phyloP scores from a whole-genome alignment of 139 green algal genomes.

The Closterium sp. region DNA sequence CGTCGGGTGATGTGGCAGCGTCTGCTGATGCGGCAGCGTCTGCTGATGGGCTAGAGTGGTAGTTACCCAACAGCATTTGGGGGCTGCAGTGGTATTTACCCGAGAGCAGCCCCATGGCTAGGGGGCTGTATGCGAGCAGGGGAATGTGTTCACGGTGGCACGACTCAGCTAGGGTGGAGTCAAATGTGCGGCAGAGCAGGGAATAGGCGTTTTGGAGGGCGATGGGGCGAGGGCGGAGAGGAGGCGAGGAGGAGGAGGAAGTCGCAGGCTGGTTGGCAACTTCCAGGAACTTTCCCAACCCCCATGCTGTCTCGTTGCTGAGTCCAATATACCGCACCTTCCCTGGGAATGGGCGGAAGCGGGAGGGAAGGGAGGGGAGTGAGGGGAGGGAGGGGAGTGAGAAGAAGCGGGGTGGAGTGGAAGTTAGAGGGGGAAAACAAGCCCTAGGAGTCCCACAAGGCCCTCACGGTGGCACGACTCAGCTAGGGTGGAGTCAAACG shows the following conservation, averaged over 20 bases:
- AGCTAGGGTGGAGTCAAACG: slow-evolving; percentile 64
- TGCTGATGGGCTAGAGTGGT: slow-evolving; percentile 46
- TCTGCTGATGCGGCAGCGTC: too few species aligned
- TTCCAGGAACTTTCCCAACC: slow-evolving; percentile 62
- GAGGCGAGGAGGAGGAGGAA: slow-evolving; percentile 38
- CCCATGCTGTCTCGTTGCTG: slow-evolving; percentile 80
- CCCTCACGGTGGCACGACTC: slow-evolving; percentile 70
- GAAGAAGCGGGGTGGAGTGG: too few species aligned
- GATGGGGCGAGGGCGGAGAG: slow-evolving; percentile 53
- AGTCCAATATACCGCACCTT: slow-evolving; percentile 83
- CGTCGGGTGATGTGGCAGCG: too few species aligned
- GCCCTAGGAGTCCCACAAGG: too few species aligned
- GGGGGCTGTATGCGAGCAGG: slow-evolving; percentile 52
- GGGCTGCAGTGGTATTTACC: slow-evolving; percentile 69
- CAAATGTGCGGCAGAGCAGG: slow-evolving; percentile 61
- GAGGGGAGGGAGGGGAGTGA: too few species aligned
- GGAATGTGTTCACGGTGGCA: slow-evolving; percentile 58
- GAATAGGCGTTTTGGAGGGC: slow-evolving; percentile 82
- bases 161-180: slow-evolving; percentile 65
- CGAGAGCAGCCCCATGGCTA: slow-evolving; percentile 68
- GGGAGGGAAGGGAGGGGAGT: too few species aligned
- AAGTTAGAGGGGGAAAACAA: too few species aligned
- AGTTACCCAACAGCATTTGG: slow-evolving; percentile 70
- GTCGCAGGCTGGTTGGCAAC: too few species aligned
- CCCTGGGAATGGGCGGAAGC: slow-evolving; percentile 43